Evolutionary conservation across 257 asterid species (phyloP), one percentile per base, ranked within the genome.

Genomic region (Dorcoceras hygrometricum): DNA sequence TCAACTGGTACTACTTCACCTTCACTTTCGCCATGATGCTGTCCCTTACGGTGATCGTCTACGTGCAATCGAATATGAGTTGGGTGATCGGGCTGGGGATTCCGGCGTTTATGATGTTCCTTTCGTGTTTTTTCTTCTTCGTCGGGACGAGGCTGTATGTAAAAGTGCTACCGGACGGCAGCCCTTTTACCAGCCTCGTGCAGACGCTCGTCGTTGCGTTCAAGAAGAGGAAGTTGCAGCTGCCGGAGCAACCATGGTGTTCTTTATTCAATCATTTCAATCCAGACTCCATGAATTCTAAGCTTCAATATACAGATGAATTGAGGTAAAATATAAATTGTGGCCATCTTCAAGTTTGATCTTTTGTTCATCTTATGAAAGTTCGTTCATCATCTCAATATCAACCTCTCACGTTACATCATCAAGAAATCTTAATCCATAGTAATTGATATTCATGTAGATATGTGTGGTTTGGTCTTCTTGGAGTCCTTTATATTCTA

Each of bases 21-120:
- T 83, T 68, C 82, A 83, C 88, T 0, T 83, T 83, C 19, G 83
- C 88, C 20, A 76, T 80, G 83, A 80, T 83, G 85, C 4, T 83
- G 14, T 83, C 85, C 10, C 19, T 80, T 27, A 78, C 82, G 0
- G 51, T 75, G 3, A 78, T 83, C 50, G 88, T 83, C 14, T 83
- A 77, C 73, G 77, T 83, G 5, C 88, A 83, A 71, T 62, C 88
- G 0, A 63, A 66, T 62, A 3, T 80, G 23, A 83, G 26, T 56
- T 83, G 83, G 88, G 83, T 76, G 29, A 54, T 80, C 50, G 85
- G 88, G 8, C 62, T 80, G 34, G 88, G 69, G 43, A 78, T 83
- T 60, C 85, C 88, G 0, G 60, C 88, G 27, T 65, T 80, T 65
- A 59, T 80, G 51, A 80, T 83, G 88, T 68, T 80, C 66, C 59